These are phyloP conservation scores for Pseudogymnoascus sp. DNA, from an alignment of 2,329 filamentous ascomycete genomes.

Conservation along the genomic window DNA sequence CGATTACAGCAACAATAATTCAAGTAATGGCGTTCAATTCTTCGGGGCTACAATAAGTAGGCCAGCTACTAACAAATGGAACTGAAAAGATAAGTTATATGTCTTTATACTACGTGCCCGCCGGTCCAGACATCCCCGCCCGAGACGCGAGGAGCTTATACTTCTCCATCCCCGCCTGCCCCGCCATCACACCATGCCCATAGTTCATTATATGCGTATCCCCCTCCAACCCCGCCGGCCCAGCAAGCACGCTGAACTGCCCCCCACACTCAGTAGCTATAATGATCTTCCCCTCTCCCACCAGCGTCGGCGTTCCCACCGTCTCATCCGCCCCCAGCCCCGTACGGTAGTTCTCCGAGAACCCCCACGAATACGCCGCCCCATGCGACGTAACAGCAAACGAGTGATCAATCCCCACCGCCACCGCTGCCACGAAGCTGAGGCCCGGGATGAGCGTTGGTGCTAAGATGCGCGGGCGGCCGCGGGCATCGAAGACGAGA, in stretches of 20 bases:
- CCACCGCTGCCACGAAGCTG: slow-evolving; percentile 49
- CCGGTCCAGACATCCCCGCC: background rate
- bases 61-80: too few relatives aligned
- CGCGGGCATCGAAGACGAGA: slow-evolving; percentile 56
- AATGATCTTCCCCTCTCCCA: slow-evolving; percentile 70
- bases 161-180: background rate
- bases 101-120: too few relatives aligned
- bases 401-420: slow-evolving; percentile 64
- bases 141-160: background rate
- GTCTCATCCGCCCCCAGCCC: slow-evolving; percentile 72
- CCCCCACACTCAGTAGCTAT: slow-evolving; percentile 75
- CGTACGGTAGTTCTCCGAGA: slow-evolving; percentile 73
- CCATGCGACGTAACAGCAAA: slow-evolving; percentile 64
- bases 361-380: slow-evolving; percentile 71
- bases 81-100: too few relatives aligned
- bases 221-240: slow-evolving; percentile 20
- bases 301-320: slow-evolving; percentile 65
- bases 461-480: slow-evolving; percentile 62
- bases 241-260: slow-evolving; percentile 66
- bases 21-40: too few relatives aligned
- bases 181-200: background rate
- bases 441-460: slow-evolving; percentile 54
- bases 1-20: too few relatives aligned
- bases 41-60: too few relatives aligned
- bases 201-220: background rate